A percentile compares a stretch with the other conserved stretches of the same genome.
phyloP scores from a whole-genome alignment of 2,329 filamentous ascomycete genomes.

The Xenoacremonium recifei region DNA sequence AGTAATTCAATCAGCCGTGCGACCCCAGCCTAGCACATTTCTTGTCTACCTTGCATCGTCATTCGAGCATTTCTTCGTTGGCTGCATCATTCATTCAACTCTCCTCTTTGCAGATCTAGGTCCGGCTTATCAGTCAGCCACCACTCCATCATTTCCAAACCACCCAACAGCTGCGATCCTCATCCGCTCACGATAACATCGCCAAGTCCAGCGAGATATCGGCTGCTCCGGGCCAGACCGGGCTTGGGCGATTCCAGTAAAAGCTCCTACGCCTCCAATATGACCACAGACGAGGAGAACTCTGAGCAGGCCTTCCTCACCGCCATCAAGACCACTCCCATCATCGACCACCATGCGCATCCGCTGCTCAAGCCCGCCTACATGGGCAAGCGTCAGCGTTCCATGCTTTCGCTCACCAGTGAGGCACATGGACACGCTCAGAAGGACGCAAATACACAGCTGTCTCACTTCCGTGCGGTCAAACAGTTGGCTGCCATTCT shows the following conservation, averaged over 20 bases:
- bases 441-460: slow-evolving; percentile 56
- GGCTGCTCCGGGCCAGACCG: neutral
- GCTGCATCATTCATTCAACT: neutral
- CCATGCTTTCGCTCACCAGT: slow-evolving; percentile 61
- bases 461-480: slow-evolving; percentile 69
- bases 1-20: too few relatives aligned
- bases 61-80: neutral
- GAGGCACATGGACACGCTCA: slow-evolving; percentile 72
- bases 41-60: neutral
- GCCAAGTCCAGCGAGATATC: neutral
- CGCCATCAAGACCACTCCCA: slow-evolving; percentile 54
- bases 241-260: neutral
- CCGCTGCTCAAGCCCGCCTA: slow-evolving; percentile 58
- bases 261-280: slow-evolving; percentile 5
- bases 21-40: too few relatives aligned
- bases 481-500: slow-evolving; percentile 67
- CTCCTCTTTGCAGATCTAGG: neutral
- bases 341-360: slow-evolving; percentile 74
- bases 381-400: slow-evolving; percentile 46
- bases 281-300: slow-evolving; percentile 11
- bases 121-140: neutral
- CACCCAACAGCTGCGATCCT: neutral
- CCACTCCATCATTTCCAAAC: too few relatives aligned
- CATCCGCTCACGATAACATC: neutral
- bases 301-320: slow-evolving; percentile 25